Conservation (phyloP, 2,329 filamentous ascomycete species). For the Fusarium cyanostomum region DNA sequence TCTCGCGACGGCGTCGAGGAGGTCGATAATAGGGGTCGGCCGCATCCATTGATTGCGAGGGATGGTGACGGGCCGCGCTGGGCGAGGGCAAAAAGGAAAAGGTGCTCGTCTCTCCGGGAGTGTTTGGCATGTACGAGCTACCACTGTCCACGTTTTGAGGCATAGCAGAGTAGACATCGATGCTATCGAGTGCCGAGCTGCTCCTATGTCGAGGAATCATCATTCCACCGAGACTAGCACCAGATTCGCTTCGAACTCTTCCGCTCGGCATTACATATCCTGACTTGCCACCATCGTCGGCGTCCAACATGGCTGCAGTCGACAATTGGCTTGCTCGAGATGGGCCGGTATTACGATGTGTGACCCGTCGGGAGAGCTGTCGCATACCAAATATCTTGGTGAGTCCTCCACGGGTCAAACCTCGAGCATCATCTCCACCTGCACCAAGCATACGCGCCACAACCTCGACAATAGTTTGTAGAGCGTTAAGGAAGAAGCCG, state of each 20-base stretch:
- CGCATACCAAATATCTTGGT: conserved; percentile 92
- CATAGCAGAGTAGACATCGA: conserved; percentile 56
- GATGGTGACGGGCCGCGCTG: conserved; percentile 58
- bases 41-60: conserved; percentile 59
- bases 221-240: conserved; percentile 64
- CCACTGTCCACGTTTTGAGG: conserved; percentile 64
- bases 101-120: conserved; percentile 73
- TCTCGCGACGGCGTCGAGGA: conserved; percentile 75
- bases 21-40: conserved; percentile 90
- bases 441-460: conserved; percentile 83
- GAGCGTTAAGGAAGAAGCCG: conserved; percentile 90
- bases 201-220: conserved; percentile 59
- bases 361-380: conserved; percentile 79
- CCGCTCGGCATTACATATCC: conserved; percentile 65
- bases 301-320: conserved; percentile 80
- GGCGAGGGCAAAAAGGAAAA: conserved; percentile 76
- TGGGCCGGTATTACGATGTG: conserved; percentile 65
- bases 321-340: conserved; percentile 85
- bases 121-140: conserved; percentile 77
- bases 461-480: conserved; percentile 92
- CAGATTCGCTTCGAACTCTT: conserved; percentile 68
- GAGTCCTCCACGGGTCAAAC: conserved; percentile 81
- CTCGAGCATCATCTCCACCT: conserved; percentile 76
- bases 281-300: conserved; percentile 71
- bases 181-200: conserved; percentile 64